A percentile compares a stretch with the other conserved stretches of the same genome.
Conservation (phyloP, 192 early-diverging fungal species). For the Diversispora eburnea region DNA sequence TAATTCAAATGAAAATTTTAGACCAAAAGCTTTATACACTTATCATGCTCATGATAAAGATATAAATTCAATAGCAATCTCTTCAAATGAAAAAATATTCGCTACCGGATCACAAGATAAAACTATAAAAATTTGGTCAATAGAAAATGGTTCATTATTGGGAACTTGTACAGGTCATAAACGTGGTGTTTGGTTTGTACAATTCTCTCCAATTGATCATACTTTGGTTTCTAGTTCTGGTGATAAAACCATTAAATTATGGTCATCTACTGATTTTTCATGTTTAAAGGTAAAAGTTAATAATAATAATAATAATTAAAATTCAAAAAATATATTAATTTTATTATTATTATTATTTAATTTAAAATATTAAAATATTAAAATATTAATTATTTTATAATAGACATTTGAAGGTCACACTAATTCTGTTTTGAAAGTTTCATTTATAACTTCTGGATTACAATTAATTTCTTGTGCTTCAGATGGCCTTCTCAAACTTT, state of each 20-base stretch:
- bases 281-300: conserved; percentile 78
- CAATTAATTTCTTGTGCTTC: conserved; percentile 86
- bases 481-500: conserved; percentile 94
- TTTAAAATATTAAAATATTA: neutral
- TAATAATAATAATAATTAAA: too few species aligned
- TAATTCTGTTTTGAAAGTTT: conserved; percentile 86
- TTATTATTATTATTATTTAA: neutral
- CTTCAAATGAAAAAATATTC: conserved; percentile 90
- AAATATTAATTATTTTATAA: neutral
- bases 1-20: conserved; percentile 21
- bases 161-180: conserved; percentile 87
- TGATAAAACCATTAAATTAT: conserved; percentile 93
- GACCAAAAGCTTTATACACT: conserved; percentile 74
- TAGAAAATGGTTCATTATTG: conserved; percentile 72
- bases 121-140: conserved; percentile 87
- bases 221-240: conserved; percentile 87
- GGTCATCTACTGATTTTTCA: conserved; percentile 82
- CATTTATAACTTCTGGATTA: conserved; percentile 81
- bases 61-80: conserved; percentile 88
- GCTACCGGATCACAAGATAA: conserved; percentile 95
- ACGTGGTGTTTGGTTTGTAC: conserved; percentile 91
- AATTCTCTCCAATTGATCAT: conserved; percentile 95
- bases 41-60: conserved; percentile 95
- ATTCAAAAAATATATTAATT: neutral
- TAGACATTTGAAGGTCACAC: conserved; percentile 96